phyloP scores from a whole-genome alignment of 148 eudicot species.

The Rhododendron ovatum region DNA sequence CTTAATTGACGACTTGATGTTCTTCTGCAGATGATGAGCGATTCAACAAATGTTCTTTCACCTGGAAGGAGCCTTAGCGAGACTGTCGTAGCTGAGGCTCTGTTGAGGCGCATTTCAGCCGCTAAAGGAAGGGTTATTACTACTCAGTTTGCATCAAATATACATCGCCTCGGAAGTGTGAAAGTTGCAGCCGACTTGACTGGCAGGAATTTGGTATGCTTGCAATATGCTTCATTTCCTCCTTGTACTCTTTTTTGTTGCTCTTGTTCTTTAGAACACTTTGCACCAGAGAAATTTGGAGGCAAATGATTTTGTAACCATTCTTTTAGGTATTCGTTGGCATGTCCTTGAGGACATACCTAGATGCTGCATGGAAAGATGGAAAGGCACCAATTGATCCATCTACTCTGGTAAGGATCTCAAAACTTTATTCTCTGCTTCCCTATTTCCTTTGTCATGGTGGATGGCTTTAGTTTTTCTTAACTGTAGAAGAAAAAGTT shows the following conservation, averaged over 20 bases:
- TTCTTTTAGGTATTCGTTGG: conserved; percentile 80
- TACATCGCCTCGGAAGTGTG: conserved; percentile 95
- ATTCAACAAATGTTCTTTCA: conserved; percentile 89
- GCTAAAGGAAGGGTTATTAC: conserved; percentile 91
- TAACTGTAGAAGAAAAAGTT: not conserved
- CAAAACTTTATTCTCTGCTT: conserved; percentile 1
- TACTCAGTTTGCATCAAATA: conserved; percentile 95
- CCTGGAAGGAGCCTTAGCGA: conserved; percentile 97
- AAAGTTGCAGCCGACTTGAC: conserved; percentile 98
- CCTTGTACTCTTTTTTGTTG: not conserved
- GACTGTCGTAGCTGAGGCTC: conserved; percentile 83
- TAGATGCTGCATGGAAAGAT: conserved; percentile 98
- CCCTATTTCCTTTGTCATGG: not conserved
- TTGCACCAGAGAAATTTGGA: not conserved
- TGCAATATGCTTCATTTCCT: conserved; percentile 6
- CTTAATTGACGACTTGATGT: not conserved
- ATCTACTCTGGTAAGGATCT: conserved; percentile 73
- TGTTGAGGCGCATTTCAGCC: conserved; percentile 75
- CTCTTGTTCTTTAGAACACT: conserved; percentile 1
- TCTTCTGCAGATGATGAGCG: conserved; percentile 93
- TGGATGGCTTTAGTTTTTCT: not conserved
- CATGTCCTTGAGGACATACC: conserved; percentile 88
- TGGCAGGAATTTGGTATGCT: conserved; percentile 86
- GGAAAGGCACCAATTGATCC: conserved; percentile 98
- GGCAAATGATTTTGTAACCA: conserved; percentile 12